A percentile compares a stretch with the other conserved stretches of the same genome.
Evolutionary conservation across 2,329 filamentous ascomycete species (phyloP).

Genomic region (Aspergillus hiratsukae): DNA sequence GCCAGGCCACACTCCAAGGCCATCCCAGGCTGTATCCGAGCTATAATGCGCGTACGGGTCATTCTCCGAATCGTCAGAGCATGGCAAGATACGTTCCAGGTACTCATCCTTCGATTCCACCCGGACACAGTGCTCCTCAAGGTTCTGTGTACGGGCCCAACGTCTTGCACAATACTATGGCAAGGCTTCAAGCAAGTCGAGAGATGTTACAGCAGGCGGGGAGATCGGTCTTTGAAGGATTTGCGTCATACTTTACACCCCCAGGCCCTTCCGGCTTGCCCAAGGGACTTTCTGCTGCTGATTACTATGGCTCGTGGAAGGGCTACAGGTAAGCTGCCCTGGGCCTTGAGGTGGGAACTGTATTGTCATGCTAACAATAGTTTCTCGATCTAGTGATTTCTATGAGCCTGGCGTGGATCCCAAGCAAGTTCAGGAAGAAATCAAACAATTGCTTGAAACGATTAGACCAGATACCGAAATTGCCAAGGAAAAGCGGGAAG

Average conservation of each 20-base stretch:
- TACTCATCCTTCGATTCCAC: not conserved
- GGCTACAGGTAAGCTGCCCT: slow-evolving; percentile 7
- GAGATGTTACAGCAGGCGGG: slow-evolving; percentile 10
- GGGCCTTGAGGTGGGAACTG: not conserved
- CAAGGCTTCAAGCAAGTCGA: slow-evolving; percentile 13
- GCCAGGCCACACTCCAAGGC: not conserved
- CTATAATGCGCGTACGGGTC: not conserved
- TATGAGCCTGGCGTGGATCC: slow-evolving; percentile 38
- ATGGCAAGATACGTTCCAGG: not conserved
- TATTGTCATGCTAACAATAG: not conserved
- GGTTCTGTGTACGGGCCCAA: slow-evolving; percentile 11
- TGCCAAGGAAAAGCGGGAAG: slow-evolving; percentile 57
- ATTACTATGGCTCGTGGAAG: not conserved
- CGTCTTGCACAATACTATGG: slow-evolving; percentile 17
- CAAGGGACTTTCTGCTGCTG: not conserved
- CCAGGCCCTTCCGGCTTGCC: not conserved
- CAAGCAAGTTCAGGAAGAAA: slow-evolving; percentile 57
- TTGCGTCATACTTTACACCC: slow-evolving; percentile 3
- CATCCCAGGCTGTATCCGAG: not conserved
- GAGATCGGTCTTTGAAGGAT: slow-evolving; percentile 4
- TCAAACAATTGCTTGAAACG: slow-evolving; percentile 65
- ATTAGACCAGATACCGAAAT: slow-evolving; percentile 69
- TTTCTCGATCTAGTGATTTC: slow-evolving; percentile 9
- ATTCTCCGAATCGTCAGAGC: not conserved
- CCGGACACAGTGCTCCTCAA: not conserved